phyloP scores from a whole-genome alignment of 2,329 filamentous ascomycete genomes.

The Penicillium aurantiogriseum region DNA sequence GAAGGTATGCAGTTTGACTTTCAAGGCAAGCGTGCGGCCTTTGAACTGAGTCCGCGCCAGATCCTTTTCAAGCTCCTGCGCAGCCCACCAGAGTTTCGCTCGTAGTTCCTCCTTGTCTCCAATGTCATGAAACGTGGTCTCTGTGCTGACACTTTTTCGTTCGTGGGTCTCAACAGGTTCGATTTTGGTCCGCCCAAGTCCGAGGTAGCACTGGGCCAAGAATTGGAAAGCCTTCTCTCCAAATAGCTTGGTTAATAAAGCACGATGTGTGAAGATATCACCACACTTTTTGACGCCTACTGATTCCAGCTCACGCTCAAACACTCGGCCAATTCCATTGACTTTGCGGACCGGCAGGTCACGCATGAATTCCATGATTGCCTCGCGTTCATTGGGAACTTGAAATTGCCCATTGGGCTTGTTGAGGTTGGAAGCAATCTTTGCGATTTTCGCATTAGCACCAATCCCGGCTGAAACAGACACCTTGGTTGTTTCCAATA shows the following conservation, averaged over 20 bases:
- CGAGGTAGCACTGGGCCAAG: conserved; percentile 77
- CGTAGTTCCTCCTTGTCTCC: conserved; percentile 65
- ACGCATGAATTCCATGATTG: conserved; percentile 83
- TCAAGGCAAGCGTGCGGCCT: conserved; percentile 85
- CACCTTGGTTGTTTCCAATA: conserved; percentile 73
- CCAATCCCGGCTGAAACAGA: conserved; percentile 94
- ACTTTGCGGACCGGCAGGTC: conserved; percentile 83
- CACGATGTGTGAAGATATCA: conserved; percentile 76
- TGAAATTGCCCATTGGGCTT: conserved; percentile 93
- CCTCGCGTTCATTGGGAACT: conserved; percentile 67
- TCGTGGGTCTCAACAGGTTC: conserved; percentile 87
- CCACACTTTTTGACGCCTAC: conserved; percentile 86
- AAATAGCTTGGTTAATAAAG: conserved; percentile 73
- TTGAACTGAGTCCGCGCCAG: conserved; percentile 76
- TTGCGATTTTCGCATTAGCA: conserved; percentile 87
- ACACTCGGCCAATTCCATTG: conserved; percentile 90
- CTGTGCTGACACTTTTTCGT: conserved; percentile 89
- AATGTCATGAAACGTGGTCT: conserved; percentile 85
- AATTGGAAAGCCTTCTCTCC: conserved; percentile 91
- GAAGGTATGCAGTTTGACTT: conserved; percentile 91
- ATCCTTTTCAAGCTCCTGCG: conserved; percentile 84
- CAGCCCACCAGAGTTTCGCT: conserved; percentile 74
- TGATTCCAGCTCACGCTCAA: conserved; percentile 85
- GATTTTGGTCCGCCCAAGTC: conserved; percentile 79
- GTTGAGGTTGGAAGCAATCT: conserved; percentile 93